Evolutionary conservation across 768 basidiomycete genomes (phyloP), one percentile per base, ranked within the genome.

Genomic region (Leccinum broughii): DNA sequence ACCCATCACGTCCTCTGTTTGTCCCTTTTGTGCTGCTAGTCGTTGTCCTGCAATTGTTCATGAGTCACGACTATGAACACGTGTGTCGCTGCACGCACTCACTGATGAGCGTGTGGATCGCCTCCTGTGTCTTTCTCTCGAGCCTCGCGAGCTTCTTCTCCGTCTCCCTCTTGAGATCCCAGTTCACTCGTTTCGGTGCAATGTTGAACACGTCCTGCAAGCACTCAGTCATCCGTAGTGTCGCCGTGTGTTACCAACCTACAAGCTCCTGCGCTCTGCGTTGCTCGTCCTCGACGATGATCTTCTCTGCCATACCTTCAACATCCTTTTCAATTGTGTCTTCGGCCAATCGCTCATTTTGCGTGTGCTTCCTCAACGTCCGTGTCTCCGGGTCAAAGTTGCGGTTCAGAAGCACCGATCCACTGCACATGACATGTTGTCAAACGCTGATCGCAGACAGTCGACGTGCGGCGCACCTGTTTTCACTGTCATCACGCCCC

Each of bases 151-250:
- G 75, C 72, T 92, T 94, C 78, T 90, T 93, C 59, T 95, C 92
- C 77, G 95, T 86, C 68, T 98, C 94, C 59, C 94, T 85, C 74
- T 95, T 95, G 68, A 97, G 79, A 72, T 96, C 94, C 95, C 94
- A 96, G 75, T 96, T 98, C 10, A 93, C 88, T 51, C 95, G 84
- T 81, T 95, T 98, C 4, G 97, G 97, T 24, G 95, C 95, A 66
- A 99, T 98, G 71, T 97, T 98, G 72, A 97, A 92, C 50, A 97
- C 80, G 71, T 96, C 93, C 95, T 96, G 53, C 62, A 56, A 51
- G 52, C 24, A 32, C 52, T 73, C 58, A 72, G 71, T 49, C 37
- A 44, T 59, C 57, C 59, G 48, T 37, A 6, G 11, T 28, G n/a
- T 46, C 15, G 41, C 32, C 39, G 28, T 41, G 56, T 52, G 49